A percentile compares a stretch with the other conserved stretches of the same genome.
These are phyloP conservation scores for Suillus lakei DNA, from an alignment of 768 basidiomycete species.

Conservation along the genomic window DNA sequence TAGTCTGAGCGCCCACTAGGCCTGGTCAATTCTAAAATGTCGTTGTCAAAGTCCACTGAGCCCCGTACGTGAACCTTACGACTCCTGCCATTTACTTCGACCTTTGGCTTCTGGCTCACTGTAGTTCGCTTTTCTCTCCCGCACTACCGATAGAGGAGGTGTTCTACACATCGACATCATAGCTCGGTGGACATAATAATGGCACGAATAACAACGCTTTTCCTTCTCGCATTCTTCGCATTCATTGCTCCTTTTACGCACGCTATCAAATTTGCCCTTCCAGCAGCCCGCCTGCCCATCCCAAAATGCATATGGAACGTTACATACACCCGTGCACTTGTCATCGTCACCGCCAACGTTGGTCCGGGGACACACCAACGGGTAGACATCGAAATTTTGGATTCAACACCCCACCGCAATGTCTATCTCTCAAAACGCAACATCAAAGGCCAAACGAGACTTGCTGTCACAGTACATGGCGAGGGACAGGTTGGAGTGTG, in stretches of 20 bases:
- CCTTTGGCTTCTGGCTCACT: no score
- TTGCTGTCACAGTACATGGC: slow-evolving; percentile 92
- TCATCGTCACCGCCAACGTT: slow-evolving; percentile 96
- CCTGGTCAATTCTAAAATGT: no score
- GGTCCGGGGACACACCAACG: slow-evolving; percentile 76
- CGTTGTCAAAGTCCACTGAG: no score
- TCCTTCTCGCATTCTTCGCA: slow-evolving; percentile 34
- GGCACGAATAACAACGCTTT: slow-evolving; percentile 5
- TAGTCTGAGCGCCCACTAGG: no score
- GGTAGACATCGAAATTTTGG: slow-evolving; percentile 92
- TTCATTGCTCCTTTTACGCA: slow-evolving; percentile 31
- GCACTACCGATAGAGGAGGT: background rate
- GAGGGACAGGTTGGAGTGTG: slow-evolving; percentile 97
- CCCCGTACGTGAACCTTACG: no score
- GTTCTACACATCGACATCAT: background rate
- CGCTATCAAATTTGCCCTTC: slow-evolving; percentile 88
- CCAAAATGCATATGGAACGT: slow-evolving; percentile 95
- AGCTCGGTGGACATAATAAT: background rate
- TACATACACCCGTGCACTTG: slow-evolving; percentile 82
- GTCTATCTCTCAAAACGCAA: slow-evolving; percentile 89
- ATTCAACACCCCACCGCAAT: slow-evolving; percentile 83
- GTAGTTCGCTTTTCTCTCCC: background rate
- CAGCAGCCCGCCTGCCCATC: slow-evolving; percentile 71
- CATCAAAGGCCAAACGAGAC: slow-evolving; percentile 88
- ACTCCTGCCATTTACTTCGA: no score